Percentiles rank a stretch among this genome's conserved stretches.
phyloP scores from a whole-genome alignment of 176 grass and related monocot genomes.

The Poa annua region DNA sequence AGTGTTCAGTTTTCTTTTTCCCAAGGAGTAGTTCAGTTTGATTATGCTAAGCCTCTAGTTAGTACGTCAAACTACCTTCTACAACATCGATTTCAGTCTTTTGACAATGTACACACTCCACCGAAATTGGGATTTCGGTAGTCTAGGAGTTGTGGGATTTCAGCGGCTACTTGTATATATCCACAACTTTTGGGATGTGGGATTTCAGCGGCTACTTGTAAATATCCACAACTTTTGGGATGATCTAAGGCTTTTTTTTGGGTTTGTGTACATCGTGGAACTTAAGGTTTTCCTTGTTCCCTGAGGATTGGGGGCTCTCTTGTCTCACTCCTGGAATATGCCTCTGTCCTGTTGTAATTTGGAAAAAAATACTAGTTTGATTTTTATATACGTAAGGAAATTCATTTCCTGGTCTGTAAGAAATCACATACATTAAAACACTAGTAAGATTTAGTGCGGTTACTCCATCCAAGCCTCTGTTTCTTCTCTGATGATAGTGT shows the following conservation, averaged over 20 bases:
- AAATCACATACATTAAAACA: neutral
- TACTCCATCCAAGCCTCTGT: neutral
- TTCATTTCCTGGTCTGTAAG: neutral
- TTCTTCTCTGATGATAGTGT: slow-evolving; percentile 12
- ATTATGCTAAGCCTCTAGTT: neutral
- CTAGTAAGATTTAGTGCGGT: neutral
- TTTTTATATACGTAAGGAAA: neutral
- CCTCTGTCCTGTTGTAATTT: neutral
- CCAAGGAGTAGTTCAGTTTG: neutral
- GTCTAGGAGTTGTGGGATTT: neutral
- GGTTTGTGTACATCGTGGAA: neutral
- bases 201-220: too few species aligned
- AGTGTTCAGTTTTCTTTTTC: neutral
- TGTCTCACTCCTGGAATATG: neutral
- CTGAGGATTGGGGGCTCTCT: neutral
- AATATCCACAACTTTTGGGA: too few species aligned
- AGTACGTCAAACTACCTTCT: neutral
- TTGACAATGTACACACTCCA: neutral
- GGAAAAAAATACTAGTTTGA: neutral
- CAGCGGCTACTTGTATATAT: neutral
- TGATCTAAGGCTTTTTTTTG: neutral
- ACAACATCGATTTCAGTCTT: neutral
- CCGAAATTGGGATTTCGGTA: neutral
- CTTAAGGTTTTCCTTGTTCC: neutral
- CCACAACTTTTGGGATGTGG: neutral